Evolutionary conservation across 169 alveolate genomes (phyloP).

Genomic region (Eimeria necatrix): DNA sequence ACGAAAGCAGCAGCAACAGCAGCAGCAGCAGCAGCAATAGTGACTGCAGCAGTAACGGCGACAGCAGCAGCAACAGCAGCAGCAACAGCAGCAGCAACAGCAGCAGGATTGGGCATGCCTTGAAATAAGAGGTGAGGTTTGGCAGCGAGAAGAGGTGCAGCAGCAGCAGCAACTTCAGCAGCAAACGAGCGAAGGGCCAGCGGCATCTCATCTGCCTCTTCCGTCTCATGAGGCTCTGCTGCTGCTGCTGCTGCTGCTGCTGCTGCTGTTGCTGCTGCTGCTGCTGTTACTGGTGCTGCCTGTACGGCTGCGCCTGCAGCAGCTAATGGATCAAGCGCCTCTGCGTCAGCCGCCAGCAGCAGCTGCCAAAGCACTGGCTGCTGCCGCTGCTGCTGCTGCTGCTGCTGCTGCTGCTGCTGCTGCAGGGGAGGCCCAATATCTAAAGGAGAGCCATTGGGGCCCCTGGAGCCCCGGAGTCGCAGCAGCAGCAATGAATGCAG

Average conservation of each 20-base stretch:
- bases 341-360: conserved; percentile 45
- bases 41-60: background rate
- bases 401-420: conserved; percentile 52
- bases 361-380: conserved; percentile 38
- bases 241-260: background rate
- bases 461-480: conserved; percentile 36
- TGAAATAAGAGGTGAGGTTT: background rate
- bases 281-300: background rate
- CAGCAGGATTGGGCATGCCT: background rate
- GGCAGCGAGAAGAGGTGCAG: conserved; percentile 46
- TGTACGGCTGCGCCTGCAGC: background rate
- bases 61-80: conserved; percentile 40
- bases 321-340: conserved; percentile 25
- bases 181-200: background rate
- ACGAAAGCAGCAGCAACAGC: conserved; percentile 5
- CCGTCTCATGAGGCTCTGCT: background rate
- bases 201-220: conserved; percentile 17
- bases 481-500: conserved; percentile 45
- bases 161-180: conserved; percentile 27
- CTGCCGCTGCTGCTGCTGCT: conserved; percentile 43
- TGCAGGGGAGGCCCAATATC: background rate
- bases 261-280: conserved; percentile 5
- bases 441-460: conserved; percentile 43
- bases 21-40: conserved; percentile 3
- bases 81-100: conserved; percentile 25